Evolutionary conservation across 495 filamentous ascomycete species (phyloP), one percentile per base, ranked within the genome.

Genomic region (Bacidia rubella): DNA sequence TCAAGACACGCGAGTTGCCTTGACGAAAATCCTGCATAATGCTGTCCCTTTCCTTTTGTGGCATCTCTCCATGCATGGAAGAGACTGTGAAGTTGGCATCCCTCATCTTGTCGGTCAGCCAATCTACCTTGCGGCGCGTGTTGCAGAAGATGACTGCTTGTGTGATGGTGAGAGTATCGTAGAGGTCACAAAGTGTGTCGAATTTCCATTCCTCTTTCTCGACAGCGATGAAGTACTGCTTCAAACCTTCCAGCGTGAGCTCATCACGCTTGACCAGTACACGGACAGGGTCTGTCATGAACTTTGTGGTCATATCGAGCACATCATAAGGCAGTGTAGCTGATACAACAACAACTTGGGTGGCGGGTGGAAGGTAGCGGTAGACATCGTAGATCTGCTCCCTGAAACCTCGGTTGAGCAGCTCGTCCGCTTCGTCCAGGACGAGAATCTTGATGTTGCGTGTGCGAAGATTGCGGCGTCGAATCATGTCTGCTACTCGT

Each of bases 171-270:
- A 99, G 72, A 5, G 92, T 99, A 65, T 99, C 92, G 76, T 99
- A 99, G 23, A 99, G 83, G 74, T 99, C 92, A 64, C 87, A 97
- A 9, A 99, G 81, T n/a, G 92, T 99, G 64, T 99, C 92, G 58
- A 99, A 89, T 63, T 99, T 99, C 92, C 92, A 99, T 61, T 97
- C 92, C 67, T 99, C 92, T 72, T 96, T 97, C 72, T 99, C 92
- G 25, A 97, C 90, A 11, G 92, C 93, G 61, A 99, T 99, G 70
- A 94, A 99, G 72, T 94, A 99, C 68, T 99, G 92, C 75, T 97
- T 97, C 53, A 99, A 81, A 55, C 92, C 92, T 69, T 99, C 92
- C 26, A 99, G 79, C 9, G 92, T 99, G 73, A 99, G 76, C 68
- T 99, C 92, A 67, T 95, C 92, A 82, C 88, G 89, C 81, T 99